These are phyloP conservation scores for Aspergillus ochraceoroseus DNA, from an alignment of 2,329 filamentous ascomycete species.

Conservation along the genomic window DNA sequence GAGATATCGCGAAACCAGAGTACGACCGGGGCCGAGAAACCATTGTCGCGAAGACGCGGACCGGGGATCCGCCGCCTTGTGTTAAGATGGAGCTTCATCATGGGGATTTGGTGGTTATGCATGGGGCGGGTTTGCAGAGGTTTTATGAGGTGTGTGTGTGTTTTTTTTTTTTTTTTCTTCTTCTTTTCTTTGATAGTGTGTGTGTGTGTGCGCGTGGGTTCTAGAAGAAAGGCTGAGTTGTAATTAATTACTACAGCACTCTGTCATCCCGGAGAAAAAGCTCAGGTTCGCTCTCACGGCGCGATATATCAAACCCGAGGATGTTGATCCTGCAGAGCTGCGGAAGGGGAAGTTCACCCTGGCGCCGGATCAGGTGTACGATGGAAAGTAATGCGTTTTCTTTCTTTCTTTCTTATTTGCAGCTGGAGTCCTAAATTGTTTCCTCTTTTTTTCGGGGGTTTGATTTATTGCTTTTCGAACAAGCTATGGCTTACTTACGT, in stretches of 20 bases:
- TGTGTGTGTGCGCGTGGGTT: too few relatives aligned
- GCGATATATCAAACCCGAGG: constrained; percentile 30
- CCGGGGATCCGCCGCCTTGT: constrained; percentile 27
- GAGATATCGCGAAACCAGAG: constrained; percentile 17
- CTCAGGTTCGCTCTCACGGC: constrained; percentile 38
- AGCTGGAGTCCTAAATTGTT: too few relatives aligned
- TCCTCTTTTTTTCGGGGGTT: too few relatives aligned
- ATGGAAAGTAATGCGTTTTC: constrained; percentile 30
- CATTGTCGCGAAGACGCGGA: constrained; percentile 23
- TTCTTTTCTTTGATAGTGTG: not conserved
- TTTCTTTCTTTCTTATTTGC: too few relatives aligned
- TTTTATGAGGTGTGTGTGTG: constrained; percentile 47
- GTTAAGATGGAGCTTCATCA: constrained; percentile 50
- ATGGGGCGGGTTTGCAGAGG: constrained; percentile 51
- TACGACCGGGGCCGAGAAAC: constrained; percentile 27
- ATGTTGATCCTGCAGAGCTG: constrained; percentile 21
- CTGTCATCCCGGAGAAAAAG: constrained; percentile 28
- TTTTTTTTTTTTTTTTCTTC: not conserved
- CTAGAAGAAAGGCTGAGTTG: not conserved
- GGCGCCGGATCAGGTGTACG: constrained; percentile 26
- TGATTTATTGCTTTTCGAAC: too few relatives aligned
- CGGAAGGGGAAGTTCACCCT: constrained; percentile 30
- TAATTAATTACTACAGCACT: constrained; percentile 25
- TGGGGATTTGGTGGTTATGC: constrained; percentile 57
- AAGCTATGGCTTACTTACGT: too few relatives aligned